A percentile compares a stretch with the other conserved stretches of the same genome.
Evolutionary conservation across 1,139 yeast genomes (phyloP).

Genomic region (Kodamaea alishanica): DNA sequence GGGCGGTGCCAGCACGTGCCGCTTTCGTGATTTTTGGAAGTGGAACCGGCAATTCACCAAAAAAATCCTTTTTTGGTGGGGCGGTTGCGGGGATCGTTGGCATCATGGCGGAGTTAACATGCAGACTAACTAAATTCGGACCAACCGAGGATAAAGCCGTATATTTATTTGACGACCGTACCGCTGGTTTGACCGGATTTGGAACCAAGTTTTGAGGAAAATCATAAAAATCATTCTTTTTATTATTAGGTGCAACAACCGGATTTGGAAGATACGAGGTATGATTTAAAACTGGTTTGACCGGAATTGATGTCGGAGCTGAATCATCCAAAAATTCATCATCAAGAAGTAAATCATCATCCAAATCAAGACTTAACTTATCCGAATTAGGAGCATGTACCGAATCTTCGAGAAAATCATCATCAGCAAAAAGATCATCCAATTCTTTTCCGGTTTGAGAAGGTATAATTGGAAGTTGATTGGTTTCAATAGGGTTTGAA

Average conservation of each 20-base stretch:
- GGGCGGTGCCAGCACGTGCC: constrained; percentile 27
- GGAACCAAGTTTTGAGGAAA: constrained; percentile 64
- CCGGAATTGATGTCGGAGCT: neutral
- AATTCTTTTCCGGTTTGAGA: constrained; percentile 8
- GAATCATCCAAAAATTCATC: constrained; percentile 25
- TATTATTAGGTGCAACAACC: constrained; percentile 36
- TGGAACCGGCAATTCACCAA: constrained; percentile 50
- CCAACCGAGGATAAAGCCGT: constrained; percentile 17
- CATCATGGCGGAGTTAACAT: constrained; percentile 1
- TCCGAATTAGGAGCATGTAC: neutral
- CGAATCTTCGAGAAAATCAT: constrained; percentile 14
- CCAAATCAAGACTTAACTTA: constrained; percentile 39
- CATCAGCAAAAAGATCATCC: constrained; percentile 18
- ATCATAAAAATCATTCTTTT: constrained; percentile 73
- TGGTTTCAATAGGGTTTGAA: no score
- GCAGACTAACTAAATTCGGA: constrained; percentile 5
- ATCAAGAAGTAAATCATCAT: constrained; percentile 45
- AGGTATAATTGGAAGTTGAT: no score
- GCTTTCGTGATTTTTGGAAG: constrained; percentile 26
- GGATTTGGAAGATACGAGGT: neutral
- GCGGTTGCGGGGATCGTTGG: constrained; percentile 9
- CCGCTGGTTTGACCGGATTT: constrained; percentile 34
- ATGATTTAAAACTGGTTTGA: neutral
- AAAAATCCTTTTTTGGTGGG: constrained; percentile 31
- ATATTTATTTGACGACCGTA: constrained; percentile 19